Conservation (phyloP, 2,329 filamentous ascomycete genomes). For the Leptographium galeiforme region DNA sequence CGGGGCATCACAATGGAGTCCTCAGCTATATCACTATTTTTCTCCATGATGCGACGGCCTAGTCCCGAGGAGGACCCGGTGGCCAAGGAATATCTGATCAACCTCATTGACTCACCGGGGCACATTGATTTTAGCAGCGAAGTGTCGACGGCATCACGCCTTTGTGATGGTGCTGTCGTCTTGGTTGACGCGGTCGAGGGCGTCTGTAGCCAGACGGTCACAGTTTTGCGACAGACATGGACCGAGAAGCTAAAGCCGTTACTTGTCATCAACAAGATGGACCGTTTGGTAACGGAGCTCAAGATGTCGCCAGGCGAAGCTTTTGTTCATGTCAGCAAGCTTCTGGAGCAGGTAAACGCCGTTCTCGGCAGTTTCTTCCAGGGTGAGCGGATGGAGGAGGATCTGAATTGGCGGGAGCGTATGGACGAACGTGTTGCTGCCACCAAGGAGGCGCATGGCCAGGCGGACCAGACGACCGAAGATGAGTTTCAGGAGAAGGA, state of each 20-base stretch:
- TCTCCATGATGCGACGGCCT: slow-evolving; percentile 72
- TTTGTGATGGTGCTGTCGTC: slow-evolving; percentile 90
- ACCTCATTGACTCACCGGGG: slow-evolving; percentile 92
- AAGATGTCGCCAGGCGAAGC: slow-evolving; percentile 88
- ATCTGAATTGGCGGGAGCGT: slow-evolving; percentile 85
- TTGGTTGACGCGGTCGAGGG: slow-evolving; percentile 95
- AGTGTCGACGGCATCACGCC: slow-evolving; percentile 84
- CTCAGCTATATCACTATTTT: slow-evolving; percentile 91
- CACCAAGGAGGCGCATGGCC: slow-evolving; percentile 22
- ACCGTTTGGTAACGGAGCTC: slow-evolving; percentile 82
- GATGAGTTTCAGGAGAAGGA: slow-evolving; percentile 76
- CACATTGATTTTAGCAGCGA: slow-evolving; percentile 99
- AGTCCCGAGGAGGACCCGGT: slow-evolving; percentile 54
- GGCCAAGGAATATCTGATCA: slow-evolving; percentile 85
- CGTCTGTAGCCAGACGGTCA: slow-evolving; percentile 96
- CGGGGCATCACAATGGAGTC: slow-evolving; percentile 99
- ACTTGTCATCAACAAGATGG: slow-evolving; percentile 96
- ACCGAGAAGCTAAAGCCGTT: slow-evolving; percentile 89
- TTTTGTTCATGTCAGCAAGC: slow-evolving; percentile 74
- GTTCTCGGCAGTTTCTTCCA: slow-evolving; percentile 96
- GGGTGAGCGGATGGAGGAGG: slow-evolving; percentile 96
- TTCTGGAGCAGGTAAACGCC: slow-evolving; percentile 92
- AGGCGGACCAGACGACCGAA: slow-evolving; percentile 64
- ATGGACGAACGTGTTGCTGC: slow-evolving; percentile 78
- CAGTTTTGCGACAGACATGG: slow-evolving; percentile 89